Conservation (phyloP, 2,329 filamentous ascomycete genomes). For the Phialemoniopsis sp. region DNA sequence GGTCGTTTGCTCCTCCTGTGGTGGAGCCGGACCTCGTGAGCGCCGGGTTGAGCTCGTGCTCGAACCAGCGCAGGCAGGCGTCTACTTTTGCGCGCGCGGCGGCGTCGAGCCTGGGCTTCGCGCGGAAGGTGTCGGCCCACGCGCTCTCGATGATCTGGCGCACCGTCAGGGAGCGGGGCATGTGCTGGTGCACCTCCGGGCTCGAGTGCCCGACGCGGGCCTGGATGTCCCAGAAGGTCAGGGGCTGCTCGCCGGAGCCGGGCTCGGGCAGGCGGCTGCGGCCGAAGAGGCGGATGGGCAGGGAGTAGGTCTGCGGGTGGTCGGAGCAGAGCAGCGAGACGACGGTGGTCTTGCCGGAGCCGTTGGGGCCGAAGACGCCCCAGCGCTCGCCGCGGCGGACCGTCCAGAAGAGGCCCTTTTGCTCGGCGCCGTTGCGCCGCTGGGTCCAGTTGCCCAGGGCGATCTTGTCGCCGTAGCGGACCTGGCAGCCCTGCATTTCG, state of each 20-base stretch:
- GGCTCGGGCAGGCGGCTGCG: constrained; percentile 72
- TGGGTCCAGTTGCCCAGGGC: constrained; percentile 80
- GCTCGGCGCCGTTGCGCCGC: constrained; percentile 38
- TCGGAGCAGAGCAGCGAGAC: constrained; percentile 91
- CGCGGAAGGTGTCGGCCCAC: constrained; percentile 83
- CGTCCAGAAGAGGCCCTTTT: constrained; percentile 73
- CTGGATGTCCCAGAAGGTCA: constrained; percentile 93
- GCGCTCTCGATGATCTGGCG: constrained; percentile 77
- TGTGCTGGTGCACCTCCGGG: constrained; percentile 90
- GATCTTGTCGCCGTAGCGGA: constrained; percentile 73
- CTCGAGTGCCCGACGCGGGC: constrained; percentile 86
- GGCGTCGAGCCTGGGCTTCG: constrained; percentile 59
- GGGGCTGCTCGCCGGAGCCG: constrained; percentile 60
- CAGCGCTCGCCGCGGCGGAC: constrained; percentile 81
- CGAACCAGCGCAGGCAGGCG: constrained; percentile 72
- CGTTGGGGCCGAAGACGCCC: constrained; percentile 92
- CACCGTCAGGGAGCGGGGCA: constrained; percentile 72
- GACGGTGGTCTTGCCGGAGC: constrained; percentile 92
- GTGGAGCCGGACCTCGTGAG: no score
- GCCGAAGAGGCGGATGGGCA: constrained; percentile 84
- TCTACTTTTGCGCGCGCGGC: constrained; percentile 59
- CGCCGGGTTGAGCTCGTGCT: constrained; percentile 66
- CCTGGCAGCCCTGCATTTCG: constrained; percentile 80
- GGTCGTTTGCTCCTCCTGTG: constrained; percentile 15
- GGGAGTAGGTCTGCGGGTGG: constrained; percentile 89